Evolutionary conservation across 176 grass and related monocot species (phyloP), one percentile per base, ranked within the genome.

Genomic region (Zoysia japonica): DNA sequence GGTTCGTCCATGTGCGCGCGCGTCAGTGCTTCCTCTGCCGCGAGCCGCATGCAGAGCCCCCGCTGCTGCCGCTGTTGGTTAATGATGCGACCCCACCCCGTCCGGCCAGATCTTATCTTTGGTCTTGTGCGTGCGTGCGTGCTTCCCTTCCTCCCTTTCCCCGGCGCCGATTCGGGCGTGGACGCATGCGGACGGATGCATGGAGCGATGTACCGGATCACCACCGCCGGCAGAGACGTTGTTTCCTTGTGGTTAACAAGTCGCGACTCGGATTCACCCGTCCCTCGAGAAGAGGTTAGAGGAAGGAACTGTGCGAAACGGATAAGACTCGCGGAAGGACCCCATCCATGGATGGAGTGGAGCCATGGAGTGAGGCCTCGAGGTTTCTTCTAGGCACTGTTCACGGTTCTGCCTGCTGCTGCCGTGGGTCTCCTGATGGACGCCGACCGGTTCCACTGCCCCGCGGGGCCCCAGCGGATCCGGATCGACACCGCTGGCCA

Each of bases 401-500:
- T 17, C 9, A 8, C 5, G 8, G 65, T 28, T 28, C 28, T 28
- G 65, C 0, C 8, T 19, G 66, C 5, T 2, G 42, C 7, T 3
- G 44, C 2, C 2, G 42, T 16, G 16, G 41, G 40, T 6, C 12
- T 11, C 55, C 55, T 2, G 17, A 57, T 11, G 2, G 17, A 19
- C 6, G 1, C 39, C 11, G 16, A 13, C 84, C 86, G 81, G 70
- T 84, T 63, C 47, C 69, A 3, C 75, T 74, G 86, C 45, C 59
- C 39, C 11, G 39, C 61, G 53, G 61, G 80, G 42, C 62, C 60
- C 7, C 3, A 2, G 3, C 43, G 2, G 9, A 10, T 52, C 37
- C 0, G 47, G 12, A 16, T 56, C 53, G 53, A 56, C 53, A 28
- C 16, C 52, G 9, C 10, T 28, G 50, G 13, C 51, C 51, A 54